These are phyloP conservation scores for Ophioceras dolichostomum DNA, from an alignment of 2,329 filamentous ascomycete genomes.

Conservation along the genomic window DNA sequence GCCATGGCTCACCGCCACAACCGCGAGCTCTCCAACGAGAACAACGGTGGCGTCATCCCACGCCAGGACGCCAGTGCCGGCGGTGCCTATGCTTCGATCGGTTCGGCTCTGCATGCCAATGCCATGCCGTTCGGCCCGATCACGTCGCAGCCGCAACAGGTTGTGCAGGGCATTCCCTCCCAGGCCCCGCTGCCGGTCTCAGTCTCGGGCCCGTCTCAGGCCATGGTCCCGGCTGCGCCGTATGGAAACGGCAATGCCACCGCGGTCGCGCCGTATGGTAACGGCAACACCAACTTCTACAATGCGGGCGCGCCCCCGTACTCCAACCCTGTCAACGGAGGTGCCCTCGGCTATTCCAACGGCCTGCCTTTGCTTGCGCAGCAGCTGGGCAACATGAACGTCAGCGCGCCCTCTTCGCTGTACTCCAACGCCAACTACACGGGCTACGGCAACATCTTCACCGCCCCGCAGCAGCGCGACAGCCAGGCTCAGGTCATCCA, in stretches of 20 bases:
- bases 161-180: too few relatives aligned
- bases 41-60: constrained; percentile 18
- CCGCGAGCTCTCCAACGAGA: constrained; percentile 53
- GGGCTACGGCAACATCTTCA: constrained; percentile 40
- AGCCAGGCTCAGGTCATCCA: constrained; percentile 66
- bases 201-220: constrained; percentile 2
- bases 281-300: constrained; percentile 17
- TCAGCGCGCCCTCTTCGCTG: constrained; percentile 32
- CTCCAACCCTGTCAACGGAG: constrained; percentile 15
- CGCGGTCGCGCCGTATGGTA: constrained; percentile 9
- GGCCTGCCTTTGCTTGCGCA: constrained; percentile 51
- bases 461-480: constrained; percentile 48
- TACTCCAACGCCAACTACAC: constrained; percentile 48
- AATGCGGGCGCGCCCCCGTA: constrained; percentile 20
- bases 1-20: constrained; percentile 56
- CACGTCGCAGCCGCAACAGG: constrained; percentile 25
- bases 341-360: constrained; percentile 23
- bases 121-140: constrained; percentile 68
- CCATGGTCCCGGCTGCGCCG: background rate
- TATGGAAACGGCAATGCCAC: constrained; percentile 12
- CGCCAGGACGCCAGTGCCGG: constrained; percentile 29
- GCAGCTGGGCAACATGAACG: constrained; percentile 54
- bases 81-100: constrained; percentile 40
- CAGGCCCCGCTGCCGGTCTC: constrained; percentile 10
- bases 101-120: constrained; percentile 67